Base-by-base conservation (phyloP, 257 asterid genomes). In the Thymus quinquecostatus region DNA sequence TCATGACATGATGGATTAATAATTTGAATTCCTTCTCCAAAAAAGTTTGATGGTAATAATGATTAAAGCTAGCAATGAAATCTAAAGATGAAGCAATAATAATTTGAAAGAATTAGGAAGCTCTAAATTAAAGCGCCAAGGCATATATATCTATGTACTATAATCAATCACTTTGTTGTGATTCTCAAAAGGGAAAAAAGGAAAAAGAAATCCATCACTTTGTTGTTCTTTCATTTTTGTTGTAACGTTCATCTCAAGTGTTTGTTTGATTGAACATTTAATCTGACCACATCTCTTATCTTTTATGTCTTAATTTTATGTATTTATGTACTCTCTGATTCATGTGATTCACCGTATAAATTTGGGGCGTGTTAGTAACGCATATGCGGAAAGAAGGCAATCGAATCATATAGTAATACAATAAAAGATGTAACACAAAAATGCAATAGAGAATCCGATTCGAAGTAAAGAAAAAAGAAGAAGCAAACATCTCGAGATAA, bases 71-170 rank as follows among this genome's bases (percentile, higher is more conserved):
- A 21, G 21, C 58, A 76, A 64, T 8, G 50, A 76, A 38, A 75
- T 75, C 43, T 53, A 69, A 61, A 53, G 79, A 30, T 36, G 36
- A 61, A 61, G 66, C 75, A 68, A 75, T 76, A 6, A 70, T 76
- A 48, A 28, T 1, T 9, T 29, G 38, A 21, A 45, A 44, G 68
- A 70, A 76, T 69, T 70, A 64, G 8, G 56, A 29, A 58, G 38
- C 50, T 75, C 45, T 68, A 60, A 75, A 66, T 33, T 67, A 60
- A 75, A 60, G 53, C 66, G 29, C 14, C 3, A 63, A 38, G 41
- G 66, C 13, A 44, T 48, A 73, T 64, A 41, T 48, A 43, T 6
- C 27, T 56, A 76, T 50, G 33, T 38, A 38, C 41, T 4, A 38
- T 38, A 0, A 38, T 55, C 13, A 54, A 21, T 49, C 6, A 44